phyloP scores from a whole-genome alignment of 805 yeast genomes.

The Sungouiozyma intestinalis region DNA sequence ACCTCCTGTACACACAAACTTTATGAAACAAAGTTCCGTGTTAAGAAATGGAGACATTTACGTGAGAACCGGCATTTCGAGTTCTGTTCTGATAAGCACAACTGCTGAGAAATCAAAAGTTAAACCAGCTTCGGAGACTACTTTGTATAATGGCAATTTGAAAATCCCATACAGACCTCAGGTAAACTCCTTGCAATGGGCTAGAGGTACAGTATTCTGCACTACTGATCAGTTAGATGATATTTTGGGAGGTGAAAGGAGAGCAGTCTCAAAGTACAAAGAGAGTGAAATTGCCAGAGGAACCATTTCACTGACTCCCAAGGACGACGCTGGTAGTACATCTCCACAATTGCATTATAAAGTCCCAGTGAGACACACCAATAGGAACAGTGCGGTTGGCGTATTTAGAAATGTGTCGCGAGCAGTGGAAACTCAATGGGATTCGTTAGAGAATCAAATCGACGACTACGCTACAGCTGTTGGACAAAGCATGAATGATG shows the following conservation, averaged over 20 bases:
- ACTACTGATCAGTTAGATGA: slow-evolving; percentile 50
- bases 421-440: slow-evolving; percentile 42
- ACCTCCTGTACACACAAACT: slow-evolving; percentile 30
- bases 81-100: slow-evolving; percentile 42
- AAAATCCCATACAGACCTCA: slow-evolving; percentile 71
- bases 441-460: slow-evolving; percentile 41
- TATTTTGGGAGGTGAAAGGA: slow-evolving; percentile 63
- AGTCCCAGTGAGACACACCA: slow-evolving; percentile 37
- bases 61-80: slow-evolving; percentile 45
- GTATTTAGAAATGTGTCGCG: slow-evolving; percentile 32
- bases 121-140: slow-evolving; percentile 14
- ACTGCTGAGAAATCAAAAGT: slow-evolving; percentile 23
- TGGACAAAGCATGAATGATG: slow-evolving; percentile 44
- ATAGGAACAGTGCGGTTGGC: slow-evolving; percentile 32
- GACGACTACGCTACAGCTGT: slow-evolving; percentile 48
- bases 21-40: slow-evolving; percentile 35
- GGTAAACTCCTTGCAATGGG: slow-evolving; percentile 74
- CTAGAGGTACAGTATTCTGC: slow-evolving; percentile 62
- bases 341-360: slow-evolving; percentile 26
- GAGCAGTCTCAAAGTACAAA: slow-evolving; percentile 47
- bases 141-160: slow-evolving; percentile 58
- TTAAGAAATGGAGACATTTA: slow-evolving; percentile 48
- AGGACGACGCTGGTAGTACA: slow-evolving; percentile 5
- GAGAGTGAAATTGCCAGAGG: slow-evolving; percentile 51
- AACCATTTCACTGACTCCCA: slow-evolving; percentile 24